These are phyloP conservation scores for rapeseed (Brassica napus) DNA, from an alignment of 345 rosid genomes.

Conservation along the genomic window Da-Ae NC_063444.1:274501-275000, in stretches of 20 bases:
- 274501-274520: background rate
- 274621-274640: conserved; percentile 3
- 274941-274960: conserved; percentile 11
- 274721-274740: conserved; percentile 9
- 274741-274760: conserved; percentile 2
- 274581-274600: conserved; percentile 89
- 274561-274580: conserved; percentile 85
- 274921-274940: conserved; percentile 11
- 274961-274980: background rate
- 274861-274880: background rate
- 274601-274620: conserved; percentile 46
- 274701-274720: background rate
- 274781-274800: background rate
- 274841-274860: background rate
- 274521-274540: background rate
- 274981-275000: conserved; percentile 11
- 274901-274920: background rate
- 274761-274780: background rate
- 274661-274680: background rate
- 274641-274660: background rate
- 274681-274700: background rate
- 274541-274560: conserved; percentile 56
- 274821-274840: background rate
- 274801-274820: background rate
- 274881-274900: background rate